Conservation (phyloP, 805 yeast genomes). For the Kazachstania bromeliacearum region DNA sequence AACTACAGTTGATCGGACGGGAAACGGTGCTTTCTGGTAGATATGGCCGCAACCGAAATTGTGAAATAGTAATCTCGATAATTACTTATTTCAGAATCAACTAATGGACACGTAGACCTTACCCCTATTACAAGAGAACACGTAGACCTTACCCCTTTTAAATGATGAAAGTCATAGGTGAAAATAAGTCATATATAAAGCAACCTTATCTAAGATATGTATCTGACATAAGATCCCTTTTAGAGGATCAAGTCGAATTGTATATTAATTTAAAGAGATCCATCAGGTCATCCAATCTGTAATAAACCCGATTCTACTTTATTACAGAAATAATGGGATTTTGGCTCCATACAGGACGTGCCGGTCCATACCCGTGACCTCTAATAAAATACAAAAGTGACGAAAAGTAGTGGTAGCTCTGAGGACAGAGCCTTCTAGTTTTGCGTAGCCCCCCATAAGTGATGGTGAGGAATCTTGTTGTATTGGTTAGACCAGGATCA, state of each 20-base stretch:
- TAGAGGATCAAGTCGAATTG: too few relatives aligned
- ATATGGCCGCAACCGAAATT: slow-evolving; percentile 47
- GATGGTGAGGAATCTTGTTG: neutral
- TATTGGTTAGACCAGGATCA: neutral
- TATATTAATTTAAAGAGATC: too few relatives aligned
- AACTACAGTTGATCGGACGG: slow-evolving; percentile 55
- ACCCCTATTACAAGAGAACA: neutral
- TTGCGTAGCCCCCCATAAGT: neutral
- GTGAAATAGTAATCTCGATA: neutral
- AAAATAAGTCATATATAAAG: neutral
- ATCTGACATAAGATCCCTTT: neutral
- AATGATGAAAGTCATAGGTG: neutral
- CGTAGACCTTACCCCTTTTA: neutral
- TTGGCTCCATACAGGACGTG: neutral
- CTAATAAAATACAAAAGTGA: too few relatives aligned
- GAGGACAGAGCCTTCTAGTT: neutral
- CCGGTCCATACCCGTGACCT: too few relatives aligned
- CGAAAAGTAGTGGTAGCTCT: neutral
- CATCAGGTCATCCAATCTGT: too few relatives aligned
- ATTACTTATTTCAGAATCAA: neutral
- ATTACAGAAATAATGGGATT: too few relatives aligned
- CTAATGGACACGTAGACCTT: neutral
- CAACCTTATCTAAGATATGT: neutral
- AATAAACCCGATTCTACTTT: too few relatives aligned
- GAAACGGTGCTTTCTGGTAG: slow-evolving; percentile 52